Evolutionary conservation across 169 alveolate genomes (phyloP), one percentile per base, ranked within the genome.

Genomic region (Plasmodium ovale): DNA sequence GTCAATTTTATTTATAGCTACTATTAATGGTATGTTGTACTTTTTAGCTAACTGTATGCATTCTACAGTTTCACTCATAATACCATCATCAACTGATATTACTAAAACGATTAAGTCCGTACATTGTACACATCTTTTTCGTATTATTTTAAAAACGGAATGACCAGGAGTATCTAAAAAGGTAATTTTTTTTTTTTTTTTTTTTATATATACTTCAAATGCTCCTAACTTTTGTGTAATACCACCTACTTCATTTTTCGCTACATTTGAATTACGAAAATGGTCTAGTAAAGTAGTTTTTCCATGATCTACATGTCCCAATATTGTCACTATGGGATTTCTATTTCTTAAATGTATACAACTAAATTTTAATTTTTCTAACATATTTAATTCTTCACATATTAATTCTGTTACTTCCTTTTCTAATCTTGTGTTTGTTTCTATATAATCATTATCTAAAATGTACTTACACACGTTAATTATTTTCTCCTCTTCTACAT

Each of bases 281-380:
- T 73, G 42, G 87, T 97, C 99, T 21, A 98, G 93, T 44, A 98
- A 93, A 27, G 99, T 97, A 16, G 99, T 98, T 92, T 98, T 98
- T 37, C 99, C 99, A 84, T 97, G 99, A 88, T 98, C 99, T 10
- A 98, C 99, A 93, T 98, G 99, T 0, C 99, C 99, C 95, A 98
- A 95, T 9, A 98, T 95, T 9, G 99, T 96, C 1, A 98, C 98
- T 14, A 98, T 95, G 0, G 99, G 98, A 4, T 98, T 94, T 14
- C 99, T 92, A 25, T 87, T 92, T 14, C 77, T 79, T 94, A 92
- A 39, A 85, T 96, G 87, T 54, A 95, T 95, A 65, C 95, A 96
- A 71, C 98, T 88, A 70, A 95, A 94, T 51, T 95, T 27, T 97
- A 98, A 87, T 93, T 88, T 59, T 96, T 95, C 88, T 98, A 95